A percentile compares a stretch with the other conserved stretches of the same genome.
phyloP scores from a whole-genome alignment of 345 rosid genomes.

The Brassica rapa region DNA sequence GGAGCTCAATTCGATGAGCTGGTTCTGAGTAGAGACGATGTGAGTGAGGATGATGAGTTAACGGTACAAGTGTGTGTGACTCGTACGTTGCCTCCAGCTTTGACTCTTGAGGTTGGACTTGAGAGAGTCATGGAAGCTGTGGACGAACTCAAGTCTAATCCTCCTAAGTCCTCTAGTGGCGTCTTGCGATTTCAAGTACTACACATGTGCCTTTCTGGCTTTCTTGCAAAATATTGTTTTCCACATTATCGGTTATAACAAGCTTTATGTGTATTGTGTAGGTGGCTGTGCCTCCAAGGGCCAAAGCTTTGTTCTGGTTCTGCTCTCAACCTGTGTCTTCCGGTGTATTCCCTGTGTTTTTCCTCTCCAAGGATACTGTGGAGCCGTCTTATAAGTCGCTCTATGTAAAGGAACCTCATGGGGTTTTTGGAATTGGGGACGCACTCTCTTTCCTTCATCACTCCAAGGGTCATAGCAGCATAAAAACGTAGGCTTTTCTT shows the following conservation, averaged over 20 bases:
- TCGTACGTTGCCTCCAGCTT: slow-evolving; percentile 73
- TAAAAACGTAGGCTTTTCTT: slow-evolving; percentile 51
- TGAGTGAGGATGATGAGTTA: slow-evolving; percentile 42
- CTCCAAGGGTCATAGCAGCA: slow-evolving; percentile 32
- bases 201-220: too few species aligned
- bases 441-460: slow-evolving; percentile 60
- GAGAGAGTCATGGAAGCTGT: slow-evolving; percentile 59
- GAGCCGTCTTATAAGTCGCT: slow-evolving; percentile 56
- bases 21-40: slow-evolving; percentile 39
- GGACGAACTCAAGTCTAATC: slow-evolving; percentile 58
- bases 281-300: slow-evolving; percentile 88
- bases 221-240: too few species aligned
- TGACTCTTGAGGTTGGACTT: slow-evolving; percentile 73
- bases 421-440: slow-evolving; percentile 77
- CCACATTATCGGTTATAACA: too few species aligned
- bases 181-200: slow-evolving; percentile 74
- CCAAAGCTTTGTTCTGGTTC: slow-evolving; percentile 87
- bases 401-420: slow-evolving; percentile 55
- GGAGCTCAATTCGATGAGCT: slow-evolving; percentile 69
- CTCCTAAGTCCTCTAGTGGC: slow-evolving; percentile 59
- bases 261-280: slow-evolving; percentile 26
- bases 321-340: slow-evolving; percentile 63
- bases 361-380: slow-evolving; percentile 62
- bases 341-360: slow-evolving; percentile 71
- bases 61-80: slow-evolving; percentile 66